Percentiles rank a stretch among this genome's conserved stretches.
Conservation (phyloP, 75 land plant genomes). For the Pinus taeda region DNA sequence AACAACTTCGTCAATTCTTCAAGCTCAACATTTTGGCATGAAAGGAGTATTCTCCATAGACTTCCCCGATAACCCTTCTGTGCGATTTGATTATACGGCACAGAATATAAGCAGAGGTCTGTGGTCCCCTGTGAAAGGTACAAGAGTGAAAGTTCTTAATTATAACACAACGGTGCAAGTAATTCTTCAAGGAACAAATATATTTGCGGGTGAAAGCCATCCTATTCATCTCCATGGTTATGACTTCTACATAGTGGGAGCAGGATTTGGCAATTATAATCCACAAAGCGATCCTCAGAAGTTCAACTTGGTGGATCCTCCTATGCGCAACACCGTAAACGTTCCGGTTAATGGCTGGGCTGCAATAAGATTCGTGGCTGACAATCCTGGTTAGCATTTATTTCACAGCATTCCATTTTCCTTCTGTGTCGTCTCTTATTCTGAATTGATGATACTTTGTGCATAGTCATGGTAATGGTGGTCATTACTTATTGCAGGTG, state of each 20-base stretch:
- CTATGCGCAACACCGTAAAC: conserved; percentile 26
- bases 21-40: conserved; percentile 8
- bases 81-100: conserved; percentile 15
- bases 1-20: conserved; percentile 5
- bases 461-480: no score
- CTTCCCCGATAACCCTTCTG: conserved; percentile 20
- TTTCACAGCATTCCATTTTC: not conserved
- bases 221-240: conserved; percentile 50
- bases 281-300: conserved; percentile 6
- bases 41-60: conserved; percentile 12
- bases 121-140: conserved; percentile 16
- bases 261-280: conserved; percentile 44
- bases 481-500: conserved; percentile 11
- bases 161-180: conserved; percentile 34
- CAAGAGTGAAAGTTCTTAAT: conserved; percentile 29
- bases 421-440: not conserved
- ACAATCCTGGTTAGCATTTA: conserved; percentile 40
- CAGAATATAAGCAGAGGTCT: not conserved
- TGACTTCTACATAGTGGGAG: conserved; percentile 40
- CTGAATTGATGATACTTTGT: no score
- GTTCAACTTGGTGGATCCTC: conserved; percentile 44
- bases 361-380: conserved; percentile 32
- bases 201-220: conserved; percentile 31
- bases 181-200: conserved; percentile 40
- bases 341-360: conserved; percentile 41